A percentile compares a stretch with the other conserved stretches of the same genome.
Conservation (phyloP, 306 rosid species). For the Phaseolus lunatus region DNA sequence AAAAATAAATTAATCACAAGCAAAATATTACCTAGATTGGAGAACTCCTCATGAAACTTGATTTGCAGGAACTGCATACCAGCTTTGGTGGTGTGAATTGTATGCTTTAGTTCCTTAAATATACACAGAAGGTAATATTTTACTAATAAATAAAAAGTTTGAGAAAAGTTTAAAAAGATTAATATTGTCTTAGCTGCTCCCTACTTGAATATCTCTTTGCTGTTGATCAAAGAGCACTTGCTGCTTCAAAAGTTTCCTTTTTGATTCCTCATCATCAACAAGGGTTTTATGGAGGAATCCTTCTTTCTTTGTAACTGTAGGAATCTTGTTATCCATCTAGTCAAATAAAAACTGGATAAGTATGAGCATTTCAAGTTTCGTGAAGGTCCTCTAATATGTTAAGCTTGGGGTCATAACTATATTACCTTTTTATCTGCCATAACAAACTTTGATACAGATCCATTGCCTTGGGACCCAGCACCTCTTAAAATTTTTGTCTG, state of each 20-base stretch:
- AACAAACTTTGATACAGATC: constrained; percentile 52
- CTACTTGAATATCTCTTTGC: constrained; percentile 76
- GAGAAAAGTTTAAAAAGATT: background rate
- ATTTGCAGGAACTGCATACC: constrained; percentile 88
- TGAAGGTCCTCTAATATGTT: constrained; percentile 18
- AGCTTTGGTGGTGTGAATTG: constrained; percentile 73
- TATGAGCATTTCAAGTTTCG: constrained; percentile 30
- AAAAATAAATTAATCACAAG: constrained; percentile 13
- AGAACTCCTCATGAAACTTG: constrained; percentile 89
- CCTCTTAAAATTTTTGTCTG: constrained; percentile 64
- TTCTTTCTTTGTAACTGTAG: constrained; percentile 55
- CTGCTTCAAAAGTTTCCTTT: constrained; percentile 61
- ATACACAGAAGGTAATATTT: constrained; percentile 19
- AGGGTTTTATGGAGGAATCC: constrained; percentile 46
- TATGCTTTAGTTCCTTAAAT: constrained; percentile 76
- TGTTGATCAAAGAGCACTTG: constrained; percentile 78
- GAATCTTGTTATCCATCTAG: constrained; percentile 58
- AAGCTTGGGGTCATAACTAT: background rate
- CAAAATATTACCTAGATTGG: constrained; percentile 68
- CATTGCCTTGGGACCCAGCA: constrained; percentile 56
- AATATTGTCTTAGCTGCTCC: constrained; percentile 42
- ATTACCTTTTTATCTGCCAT: constrained; percentile 65
- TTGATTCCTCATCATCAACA: constrained; percentile 64
- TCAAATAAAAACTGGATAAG: constrained; percentile 19
- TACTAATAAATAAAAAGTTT: background rate